phyloP scores from a whole-genome alignment of 371 early-diverging fungal species.

The Nematocida displodere region DNA sequence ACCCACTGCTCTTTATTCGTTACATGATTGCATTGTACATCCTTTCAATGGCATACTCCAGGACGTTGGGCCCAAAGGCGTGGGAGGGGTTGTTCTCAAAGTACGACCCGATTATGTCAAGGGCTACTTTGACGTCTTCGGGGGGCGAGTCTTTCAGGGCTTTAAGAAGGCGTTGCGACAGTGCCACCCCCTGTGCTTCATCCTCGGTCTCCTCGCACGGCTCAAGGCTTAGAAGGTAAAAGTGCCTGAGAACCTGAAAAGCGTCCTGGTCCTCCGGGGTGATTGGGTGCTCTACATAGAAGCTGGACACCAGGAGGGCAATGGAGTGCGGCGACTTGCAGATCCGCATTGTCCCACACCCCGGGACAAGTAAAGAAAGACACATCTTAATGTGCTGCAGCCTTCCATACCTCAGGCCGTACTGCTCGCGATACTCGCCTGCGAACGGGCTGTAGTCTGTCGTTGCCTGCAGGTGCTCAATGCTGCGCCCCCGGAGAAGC shows the following conservation, averaged over 20 bases:
- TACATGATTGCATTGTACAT: conserved; percentile 17
- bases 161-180: neutral
- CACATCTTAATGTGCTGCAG: conserved; percentile 55
- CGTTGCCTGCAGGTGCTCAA: neutral
- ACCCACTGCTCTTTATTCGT: neutral
- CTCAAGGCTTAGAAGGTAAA: conserved; percentile 4
- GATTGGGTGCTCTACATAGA: conserved; percentile 41
- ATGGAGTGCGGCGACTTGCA: conserved; percentile 11
- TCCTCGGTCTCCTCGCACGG: neutral
- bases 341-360: conserved; percentile 29
- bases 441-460: conserved; percentile 34
- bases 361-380: conserved; percentile 31
- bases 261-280: conserved; percentile 51
- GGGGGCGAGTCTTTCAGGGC: neutral
- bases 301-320: conserved; percentile 31
- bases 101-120: conserved; percentile 43
- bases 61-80: neutral
- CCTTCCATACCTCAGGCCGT: conserved; percentile 47
- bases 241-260: conserved; percentile 43
- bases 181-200: neutral
- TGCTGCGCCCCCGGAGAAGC: neutral
- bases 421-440: conserved; percentile 44
- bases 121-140: conserved; percentile 21
- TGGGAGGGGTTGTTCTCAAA: conserved; percentile 32
- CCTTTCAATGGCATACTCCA: conserved; percentile 16